Conservation (phyloP, 164 flowering plant genomes). For the Annona squamosa region DNA sequence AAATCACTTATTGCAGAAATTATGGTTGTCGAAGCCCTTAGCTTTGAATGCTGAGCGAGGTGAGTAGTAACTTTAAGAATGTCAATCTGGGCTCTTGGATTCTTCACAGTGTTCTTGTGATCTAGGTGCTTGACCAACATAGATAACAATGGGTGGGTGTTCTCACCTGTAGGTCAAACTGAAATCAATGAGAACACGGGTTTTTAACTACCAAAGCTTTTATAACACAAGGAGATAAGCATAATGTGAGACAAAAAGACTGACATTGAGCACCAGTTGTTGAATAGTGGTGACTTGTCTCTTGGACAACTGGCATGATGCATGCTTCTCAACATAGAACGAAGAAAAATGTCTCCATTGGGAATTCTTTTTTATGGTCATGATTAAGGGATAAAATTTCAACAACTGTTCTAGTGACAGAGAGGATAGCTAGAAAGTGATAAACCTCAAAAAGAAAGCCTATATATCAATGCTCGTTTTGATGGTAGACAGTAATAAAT, state of each 20-base stretch:
- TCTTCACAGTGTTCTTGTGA: conserved; percentile 64
- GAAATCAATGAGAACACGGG: conserved; percentile 1
- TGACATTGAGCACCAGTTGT: neutral
- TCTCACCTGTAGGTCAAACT: conserved; percentile 41
- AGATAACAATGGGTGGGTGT: conserved; percentile 56
- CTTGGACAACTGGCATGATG: neutral
- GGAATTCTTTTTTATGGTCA: neutral
- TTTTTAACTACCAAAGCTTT: neutral
- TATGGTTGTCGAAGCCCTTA: conserved; percentile 49
- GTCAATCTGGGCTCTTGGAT: conserved; percentile 44
- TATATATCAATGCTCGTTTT: too few species aligned
- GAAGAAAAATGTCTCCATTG: neutral
- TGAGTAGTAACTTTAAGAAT: conserved; percentile 44
- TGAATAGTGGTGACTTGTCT: neutral
- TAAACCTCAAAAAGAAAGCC: too few species aligned
- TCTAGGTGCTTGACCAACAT: conserved; percentile 83
- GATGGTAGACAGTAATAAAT: too few species aligned
- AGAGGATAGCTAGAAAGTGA: too few species aligned
- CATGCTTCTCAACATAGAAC: neutral
- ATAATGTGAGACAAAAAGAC: neutral
- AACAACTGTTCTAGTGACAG: too few species aligned
- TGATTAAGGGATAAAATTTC: too few species aligned
- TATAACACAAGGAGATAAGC: neutral
- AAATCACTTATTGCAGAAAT: conserved; percentile 60
- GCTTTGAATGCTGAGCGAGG: conserved; percentile 47